A percentile compares a stretch with the other conserved stretches of the same genome.
Evolutionary conservation across 1,284 basidiomycete species (phyloP).

Genomic region (Malassezia pachydermatis): DNA sequence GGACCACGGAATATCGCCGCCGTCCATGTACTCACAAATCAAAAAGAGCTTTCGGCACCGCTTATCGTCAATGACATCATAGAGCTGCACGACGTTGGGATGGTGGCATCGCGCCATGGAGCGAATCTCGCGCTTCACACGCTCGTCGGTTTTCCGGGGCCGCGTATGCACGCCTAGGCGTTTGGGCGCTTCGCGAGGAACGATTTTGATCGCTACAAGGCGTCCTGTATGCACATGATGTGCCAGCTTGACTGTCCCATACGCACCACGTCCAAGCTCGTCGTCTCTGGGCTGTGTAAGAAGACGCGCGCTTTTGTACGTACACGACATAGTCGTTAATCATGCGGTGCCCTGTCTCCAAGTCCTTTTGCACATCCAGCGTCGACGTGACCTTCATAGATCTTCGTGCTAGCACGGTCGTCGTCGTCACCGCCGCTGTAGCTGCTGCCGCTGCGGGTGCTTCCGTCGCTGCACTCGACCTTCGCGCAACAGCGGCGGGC

Average conservation of each 20-base stretch:
- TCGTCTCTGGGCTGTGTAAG: no score
- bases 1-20: conserved; percentile 92
- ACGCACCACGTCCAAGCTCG: conserved; percentile 44
- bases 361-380: conserved; percentile 40
- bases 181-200: conserved; percentile 38
- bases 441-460: no score
- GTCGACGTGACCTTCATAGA: no score
- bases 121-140: conserved; percentile 61
- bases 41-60: conserved; percentile 83
- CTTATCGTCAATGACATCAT: conserved; percentile 91
- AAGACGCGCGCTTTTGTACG: no score
- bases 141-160: conserved; percentile 44
- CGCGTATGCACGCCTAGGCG: conserved; percentile 27
- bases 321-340: conserved; percentile 47
- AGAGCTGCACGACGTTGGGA: conserved; percentile 77
- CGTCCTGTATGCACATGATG: conserved; percentile 38
- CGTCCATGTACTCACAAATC: conserved; percentile 91
- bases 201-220: conserved; percentile 45
- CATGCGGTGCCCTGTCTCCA: conserved; percentile 40
- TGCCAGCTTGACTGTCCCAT: conserved; percentile 43
- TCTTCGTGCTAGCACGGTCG: no score
- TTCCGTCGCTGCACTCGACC: no score
- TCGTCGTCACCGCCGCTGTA: no score
- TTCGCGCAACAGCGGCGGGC: no score
- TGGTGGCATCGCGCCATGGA: conserved; percentile 90